Base-by-base conservation (phyloP, 2,329 filamentous ascomycete species). In the Verticillium dahliae region DNA sequence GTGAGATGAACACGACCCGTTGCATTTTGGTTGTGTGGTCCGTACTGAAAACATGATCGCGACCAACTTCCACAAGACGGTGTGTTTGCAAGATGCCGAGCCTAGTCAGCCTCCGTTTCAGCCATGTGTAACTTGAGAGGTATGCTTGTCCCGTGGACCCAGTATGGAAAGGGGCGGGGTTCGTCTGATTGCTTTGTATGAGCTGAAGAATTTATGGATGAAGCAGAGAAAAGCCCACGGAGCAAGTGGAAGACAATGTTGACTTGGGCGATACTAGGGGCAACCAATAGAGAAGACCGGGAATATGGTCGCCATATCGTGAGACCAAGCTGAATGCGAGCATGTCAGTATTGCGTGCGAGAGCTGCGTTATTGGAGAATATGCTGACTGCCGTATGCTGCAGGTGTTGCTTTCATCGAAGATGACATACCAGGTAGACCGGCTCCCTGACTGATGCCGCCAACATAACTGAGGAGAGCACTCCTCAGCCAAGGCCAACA, bases 401-500 rank as follows among this genome's bases (percentile, higher is more conserved):
- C 27, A 27, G 27, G 3, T 4, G 27, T 27, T 3, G 27, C 27
- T 27, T 27, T 27, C 3, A 27, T 27, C 3, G 27, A 27, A 27
- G 27, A 27, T 27, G 27, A 4, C 27, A 27, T 3, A 27, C 27
- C 27, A 27, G 27, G 27, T 27, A 27, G 27, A 27, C 27, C 27
- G 27, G 2, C 27, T 27, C 27, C 27, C 3, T 27, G 27, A 27
- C 27, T 27, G 27, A 27, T 77, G 79, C 6, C 73, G 72, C 2
- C 38, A 65, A 27, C 27, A 27, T 27, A 27, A 27, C 79, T 15
- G 62, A 72, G 1, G 62, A 67, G 3, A 58, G n/a, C 60, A 55
- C 11, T 55, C 55, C 7, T 6, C 27, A 13, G 52, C 54, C 13
- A 33, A 58, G 18, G 39, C 62, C 41, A 15, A n/a, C 11, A 57